Percentiles rank a stretch among this genome's conserved stretches.
Conservation (phyloP, 805 yeast genomes). For the Lipomyces oligophaga region DNA sequence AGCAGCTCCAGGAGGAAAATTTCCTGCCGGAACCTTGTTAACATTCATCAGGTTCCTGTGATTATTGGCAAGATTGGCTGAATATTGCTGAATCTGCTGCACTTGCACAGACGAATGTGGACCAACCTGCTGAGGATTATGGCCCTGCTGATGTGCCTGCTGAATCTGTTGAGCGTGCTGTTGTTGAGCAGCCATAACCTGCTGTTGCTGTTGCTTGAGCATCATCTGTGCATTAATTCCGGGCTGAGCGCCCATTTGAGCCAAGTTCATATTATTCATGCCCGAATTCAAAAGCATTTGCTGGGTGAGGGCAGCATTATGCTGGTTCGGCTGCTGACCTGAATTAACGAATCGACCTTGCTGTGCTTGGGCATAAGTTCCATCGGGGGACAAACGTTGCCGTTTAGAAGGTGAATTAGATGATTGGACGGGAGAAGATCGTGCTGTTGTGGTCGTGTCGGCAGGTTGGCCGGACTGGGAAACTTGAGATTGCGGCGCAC, state of each 20-base stretch:
- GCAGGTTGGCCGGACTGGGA: conserved; percentile 16
- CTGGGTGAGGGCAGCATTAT: conserved; percentile 23
- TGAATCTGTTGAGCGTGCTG: conserved; percentile 31
- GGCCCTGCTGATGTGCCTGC: conserved; percentile 34
- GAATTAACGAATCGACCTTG: conserved; percentile 7
- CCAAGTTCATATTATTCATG: conserved; percentile 28
- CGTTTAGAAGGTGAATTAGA: conserved; percentile 37
- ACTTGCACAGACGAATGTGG: conserved; percentile 21
- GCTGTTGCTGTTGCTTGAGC: conserved; percentile 31
- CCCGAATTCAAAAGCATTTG: conserved; percentile 30
- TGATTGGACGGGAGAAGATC: conserved; percentile 33
- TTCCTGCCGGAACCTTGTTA: conserved; percentile 12
- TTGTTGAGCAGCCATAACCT: conserved; percentile 17
- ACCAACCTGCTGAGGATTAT: conserved; percentile 6
- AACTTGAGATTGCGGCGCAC: conserved; percentile 25
- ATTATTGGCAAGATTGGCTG: conserved; percentile 18
- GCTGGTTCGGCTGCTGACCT: conserved; percentile 14
- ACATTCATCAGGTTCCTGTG: conserved; percentile 20
- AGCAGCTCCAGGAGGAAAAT: conserved; percentile 9
- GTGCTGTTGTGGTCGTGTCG: conserved; percentile 10
- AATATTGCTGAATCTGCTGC: conserved; percentile 28
- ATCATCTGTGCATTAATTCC: conserved; percentile 31
- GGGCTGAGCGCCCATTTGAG: conserved; percentile 15
- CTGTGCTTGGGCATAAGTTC: conserved; percentile 29
- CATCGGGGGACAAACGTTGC: conserved; percentile 39